phyloP scores from a whole-genome alignment of 768 basidiomycete genomes.

The Tremella yokohamensis region DNA sequence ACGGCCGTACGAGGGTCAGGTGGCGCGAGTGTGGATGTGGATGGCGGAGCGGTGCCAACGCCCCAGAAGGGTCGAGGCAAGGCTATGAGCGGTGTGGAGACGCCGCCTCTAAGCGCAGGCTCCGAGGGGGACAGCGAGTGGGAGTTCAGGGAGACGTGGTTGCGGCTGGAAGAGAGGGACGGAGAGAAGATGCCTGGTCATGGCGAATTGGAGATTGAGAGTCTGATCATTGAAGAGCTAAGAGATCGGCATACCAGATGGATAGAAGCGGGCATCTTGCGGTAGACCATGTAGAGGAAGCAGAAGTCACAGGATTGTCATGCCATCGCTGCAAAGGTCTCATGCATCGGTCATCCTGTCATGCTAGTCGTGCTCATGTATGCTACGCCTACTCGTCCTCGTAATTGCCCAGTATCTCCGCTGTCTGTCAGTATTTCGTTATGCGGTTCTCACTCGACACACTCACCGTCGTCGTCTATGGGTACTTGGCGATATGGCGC shows the following conservation, averaged over 20 bases:
- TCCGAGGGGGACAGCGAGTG: conserved; percentile 1
- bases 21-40: conserved; percentile 7
- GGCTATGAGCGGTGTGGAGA: conserved; percentile 20
- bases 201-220: conserved; percentile 77
- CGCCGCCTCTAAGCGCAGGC: conserved; percentile 20
- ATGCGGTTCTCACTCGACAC: neutral
- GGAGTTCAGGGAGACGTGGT: conserved; percentile 50
- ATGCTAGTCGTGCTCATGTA: neutral
- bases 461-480: conserved; percentile 51
- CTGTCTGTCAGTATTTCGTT: conserved; percentile 8
- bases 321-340: neutral
- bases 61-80: conserved; percentile 18
- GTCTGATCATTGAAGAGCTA: conserved; percentile 76
- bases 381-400: conserved; percentile 34
- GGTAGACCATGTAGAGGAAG: neutral
- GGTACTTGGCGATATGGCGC: conserved; percentile 46
- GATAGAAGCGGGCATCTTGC: conserved; percentile 48
- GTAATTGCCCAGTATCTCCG: conserved; percentile 35
- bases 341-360: conserved; percentile 1
- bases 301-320: neutral
- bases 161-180: conserved; percentile 36
- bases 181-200: conserved; percentile 23
- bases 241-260: conserved; percentile 67
- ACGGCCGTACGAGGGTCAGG: conserved; percentile 42
- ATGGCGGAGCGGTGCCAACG: neutral